These are phyloP conservation scores for Viola pubescens DNA, from an alignment of 441 rosid genomes.

Conservation along the genomic window DNA sequence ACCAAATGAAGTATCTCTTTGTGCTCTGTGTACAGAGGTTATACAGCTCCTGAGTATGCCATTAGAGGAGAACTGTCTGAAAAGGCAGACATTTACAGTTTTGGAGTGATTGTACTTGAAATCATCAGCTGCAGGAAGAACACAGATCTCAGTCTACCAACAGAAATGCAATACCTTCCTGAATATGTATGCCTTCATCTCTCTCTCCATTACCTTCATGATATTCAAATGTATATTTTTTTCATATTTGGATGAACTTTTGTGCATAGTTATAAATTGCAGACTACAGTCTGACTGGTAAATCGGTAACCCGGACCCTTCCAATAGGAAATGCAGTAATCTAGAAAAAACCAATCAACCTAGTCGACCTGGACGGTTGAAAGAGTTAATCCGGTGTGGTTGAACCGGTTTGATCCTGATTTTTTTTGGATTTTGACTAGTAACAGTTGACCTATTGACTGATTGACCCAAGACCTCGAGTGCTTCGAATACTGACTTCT, in stretches of 20 bases:
- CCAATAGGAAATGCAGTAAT: too few species aligned
- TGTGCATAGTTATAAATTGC: too few species aligned
- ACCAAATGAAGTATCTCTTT: background rate
- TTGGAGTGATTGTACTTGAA: conserved; percentile 58
- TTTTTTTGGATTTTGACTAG: too few species aligned
- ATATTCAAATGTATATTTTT: background rate
- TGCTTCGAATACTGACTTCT: background rate
- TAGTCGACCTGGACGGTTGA: too few species aligned
- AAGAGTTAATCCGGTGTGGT: too few species aligned
- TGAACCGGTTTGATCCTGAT: too few species aligned
- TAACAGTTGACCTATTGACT: too few species aligned
- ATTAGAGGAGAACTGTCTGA: conserved; percentile 58
- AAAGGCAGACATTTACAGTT: conserved; percentile 67
- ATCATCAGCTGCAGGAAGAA: conserved; percentile 53
- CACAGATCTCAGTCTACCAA: conserved; percentile 44
- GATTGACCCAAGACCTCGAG: too few species aligned
- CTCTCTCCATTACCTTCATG: background rate
- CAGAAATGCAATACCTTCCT: conserved; percentile 65
- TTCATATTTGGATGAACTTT: background rate
- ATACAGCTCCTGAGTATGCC: conserved; percentile 65
- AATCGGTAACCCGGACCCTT: too few species aligned
- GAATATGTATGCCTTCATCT: conserved; percentile 40
- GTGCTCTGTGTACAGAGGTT: conserved; percentile 30
- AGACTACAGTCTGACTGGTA: too few species aligned
- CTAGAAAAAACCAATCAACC: too few species aligned